Base-by-base conservation (phyloP, 2,329 filamentous ascomycete genomes). In the Sphaerulina vaccinii region DNA sequence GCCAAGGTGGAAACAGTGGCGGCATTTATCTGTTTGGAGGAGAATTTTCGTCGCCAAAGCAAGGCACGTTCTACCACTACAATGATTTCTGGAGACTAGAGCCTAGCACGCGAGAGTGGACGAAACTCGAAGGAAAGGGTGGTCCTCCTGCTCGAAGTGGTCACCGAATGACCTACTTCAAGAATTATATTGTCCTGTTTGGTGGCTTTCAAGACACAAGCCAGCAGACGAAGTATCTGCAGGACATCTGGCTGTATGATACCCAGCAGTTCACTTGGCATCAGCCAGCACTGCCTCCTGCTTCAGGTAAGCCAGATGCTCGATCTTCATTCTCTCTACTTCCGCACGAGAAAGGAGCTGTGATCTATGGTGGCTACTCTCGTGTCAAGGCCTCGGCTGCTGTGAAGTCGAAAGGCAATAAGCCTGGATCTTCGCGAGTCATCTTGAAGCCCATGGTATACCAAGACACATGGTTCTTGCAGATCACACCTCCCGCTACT, bases 61-160 rank as follows among this genome's bases (percentile, higher is more conserved):
- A 97, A 72, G 93, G 93, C 3, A 97, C 92, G 0, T 99, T 99
- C 66, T 96, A 99, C 70, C 93, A 99, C 72, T 99, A 99, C 75
- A 96, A 95, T 65, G 93, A 97, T 73, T 97, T 99, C 70, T 99
- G 93, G 92, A 81, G 87, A 43, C 80, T 97, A 37, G 91, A 97
- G 66, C 87, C 92, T 0, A 80, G 79, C 7, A 85, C 82, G 6
- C 80, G 90, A 63, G 93, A 99, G 74, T 99, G 93, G 93, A 88
- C 84, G 51, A 87, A 91, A 55, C 78, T 99, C 27, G 93, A 99
- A 70, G 79, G 79, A 2, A 86, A 85, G 74, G 88, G 88, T 52
- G 88, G 88, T 70, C 80, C 80, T 29, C 92, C 92, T 33, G 90
- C 92, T 2, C 79, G 93, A 59, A 95, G 88, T 68, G 93, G 93